These are phyloP conservation scores for Zanthoxylum bungeanum DNA, from an alignment of 345 rosid species.

Conservation along the genomic window DNA sequence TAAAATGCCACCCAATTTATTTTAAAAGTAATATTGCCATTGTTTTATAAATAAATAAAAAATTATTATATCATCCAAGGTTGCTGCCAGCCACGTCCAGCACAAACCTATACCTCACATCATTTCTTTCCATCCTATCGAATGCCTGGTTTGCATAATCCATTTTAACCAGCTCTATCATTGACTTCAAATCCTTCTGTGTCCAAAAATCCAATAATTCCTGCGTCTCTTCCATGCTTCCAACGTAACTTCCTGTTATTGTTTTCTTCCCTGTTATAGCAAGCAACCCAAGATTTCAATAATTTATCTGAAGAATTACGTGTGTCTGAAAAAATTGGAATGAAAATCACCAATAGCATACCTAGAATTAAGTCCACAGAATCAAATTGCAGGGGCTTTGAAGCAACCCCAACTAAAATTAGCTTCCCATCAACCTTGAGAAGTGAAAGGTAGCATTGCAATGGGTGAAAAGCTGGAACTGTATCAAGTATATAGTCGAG, in stretches of 20 bases:
- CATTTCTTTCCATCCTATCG: conserved; percentile 64
- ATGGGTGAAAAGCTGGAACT: conserved; percentile 40
- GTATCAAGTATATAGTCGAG: conserved; percentile 50
- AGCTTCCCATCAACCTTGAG: conserved; percentile 46
- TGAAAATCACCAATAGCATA: conserved; percentile 6
- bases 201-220: conserved; percentile 50
- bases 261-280: conserved; percentile 47
- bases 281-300: background rate
- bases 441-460: conserved; percentile 36
- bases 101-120: conserved; percentile 58
- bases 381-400: conserved; percentile 37
- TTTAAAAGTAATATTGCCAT: background rate
- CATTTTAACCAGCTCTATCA: conserved; percentile 54
- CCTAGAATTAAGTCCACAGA: conserved; percentile 32
- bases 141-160: conserved; percentile 52
- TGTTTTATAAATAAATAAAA: too few species aligned
- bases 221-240: conserved; percentile 56
- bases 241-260: conserved; percentile 53
- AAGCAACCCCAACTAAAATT: conserved; percentile 39
- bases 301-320: background rate
- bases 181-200: conserved; percentile 49
- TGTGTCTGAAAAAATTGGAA: background rate
- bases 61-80: conserved; percentile 15
- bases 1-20: background rate
- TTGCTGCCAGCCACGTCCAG: conserved; percentile 57